phyloP scores from a whole-genome alignment of 164 flowering plant species.

The Stephania yunnanensis region DNA sequence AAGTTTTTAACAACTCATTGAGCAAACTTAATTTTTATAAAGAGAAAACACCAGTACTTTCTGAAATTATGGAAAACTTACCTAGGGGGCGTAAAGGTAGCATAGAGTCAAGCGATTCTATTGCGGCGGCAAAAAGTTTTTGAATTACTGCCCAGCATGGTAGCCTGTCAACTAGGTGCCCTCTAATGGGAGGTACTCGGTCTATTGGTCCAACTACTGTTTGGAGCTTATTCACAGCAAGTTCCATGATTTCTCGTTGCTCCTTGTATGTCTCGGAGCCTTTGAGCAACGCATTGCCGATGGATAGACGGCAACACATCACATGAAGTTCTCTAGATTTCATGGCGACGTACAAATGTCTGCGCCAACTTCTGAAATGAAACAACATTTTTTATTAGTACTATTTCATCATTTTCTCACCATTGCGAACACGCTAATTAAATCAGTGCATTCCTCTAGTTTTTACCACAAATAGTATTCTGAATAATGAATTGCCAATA shows the following conservation, averaged over 20 bases:
- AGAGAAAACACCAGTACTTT: not conserved
- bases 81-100: conserved; percentile 5
- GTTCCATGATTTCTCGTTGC: conserved; percentile 35
- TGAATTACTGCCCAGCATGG: conserved; percentile 53
- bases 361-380: conserved; percentile 55
- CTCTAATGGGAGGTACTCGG: conserved; percentile 37
- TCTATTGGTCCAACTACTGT: conserved; percentile 63
- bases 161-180: conserved; percentile 61
- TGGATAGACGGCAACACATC: conserved; percentile 48
- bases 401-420: not conserved
- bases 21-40: not conserved
- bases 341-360: conserved; percentile 56
- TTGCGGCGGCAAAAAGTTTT: conserved; percentile 48
- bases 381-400: conserved; percentile 6
- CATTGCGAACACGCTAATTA: no score
- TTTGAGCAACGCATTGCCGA: conserved; percentile 45
- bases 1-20: conserved; percentile 1
- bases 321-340: conserved; percentile 65
- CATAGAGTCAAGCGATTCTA: conserved; percentile 41
- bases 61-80: conserved; percentile 1
- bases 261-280: conserved; percentile 43
- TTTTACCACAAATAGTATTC: not conserved
- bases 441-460: no score
- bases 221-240: conserved; percentile 37
- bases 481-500: no score